Base-by-base conservation (phyloP, 441 rosid genomes). In the Pelargonium myrrhifolium region DNA sequence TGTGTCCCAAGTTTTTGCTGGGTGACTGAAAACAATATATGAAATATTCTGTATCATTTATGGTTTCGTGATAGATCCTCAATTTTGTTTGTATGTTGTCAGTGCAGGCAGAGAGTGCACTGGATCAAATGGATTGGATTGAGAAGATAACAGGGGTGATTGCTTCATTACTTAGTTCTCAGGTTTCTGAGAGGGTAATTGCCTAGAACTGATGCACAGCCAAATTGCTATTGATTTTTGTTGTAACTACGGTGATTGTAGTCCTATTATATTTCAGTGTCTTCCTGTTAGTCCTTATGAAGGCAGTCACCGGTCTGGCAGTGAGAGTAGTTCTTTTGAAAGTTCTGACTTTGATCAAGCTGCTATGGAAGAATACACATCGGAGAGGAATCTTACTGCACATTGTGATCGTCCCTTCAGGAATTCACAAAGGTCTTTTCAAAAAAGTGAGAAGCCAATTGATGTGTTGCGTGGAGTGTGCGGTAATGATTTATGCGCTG, bases 121-220 rank as follows among this genome's bases (percentile, higher is more conserved):
- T 75, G 22, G 98, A 94, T 78, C 99, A 92, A 77, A 88, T 80
- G 93, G 99, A 94, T 76, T 89, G 99, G 99, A 90, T 94, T 11
- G 97, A 94, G 66, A 94, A 92, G 75, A 92, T 94, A 77, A 94
- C 86, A 47, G 99, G 98, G 76, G 99, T 90, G n/a, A 94, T 89
- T 75, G 80, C 99, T 79, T 89, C 94, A 37, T 81, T 94, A 68
- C 76, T 94, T 71, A 92, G 87, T 82, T 88, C 78, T 69, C 99
- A 92, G 77, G 77, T 86, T 68, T 80, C 93, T 77, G 96, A 83
- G 76, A 77, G 77, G 79, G 94, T 93, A 88, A 81, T 68, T 74
- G 22, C 59, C 47, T 15, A 6, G 53, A 56, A 56, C 24, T 55
- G 43, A 55, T 62, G 4, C 18, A 3, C 17, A 63, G 7, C n/a